phyloP scores from a whole-genome alignment of 2,329 filamentous ascomycete genomes.

The Cladosporium sphaerospermum region DNA sequence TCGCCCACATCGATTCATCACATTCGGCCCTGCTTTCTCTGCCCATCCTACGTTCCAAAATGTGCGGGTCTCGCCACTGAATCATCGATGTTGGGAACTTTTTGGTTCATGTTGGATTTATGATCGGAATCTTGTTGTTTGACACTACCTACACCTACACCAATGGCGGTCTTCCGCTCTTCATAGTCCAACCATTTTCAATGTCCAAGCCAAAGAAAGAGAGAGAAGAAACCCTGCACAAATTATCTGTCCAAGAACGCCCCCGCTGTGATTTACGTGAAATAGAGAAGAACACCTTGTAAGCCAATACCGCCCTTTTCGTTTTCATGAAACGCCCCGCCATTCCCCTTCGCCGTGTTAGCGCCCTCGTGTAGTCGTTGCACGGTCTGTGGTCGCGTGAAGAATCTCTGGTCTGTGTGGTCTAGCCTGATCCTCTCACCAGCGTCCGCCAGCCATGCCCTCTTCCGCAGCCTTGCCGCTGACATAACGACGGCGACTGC shows the following conservation, averaged over 20 bases:
- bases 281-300: neutral
- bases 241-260: too few relatives aligned
- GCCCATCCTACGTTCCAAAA: neutral
- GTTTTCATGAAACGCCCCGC: neutral
- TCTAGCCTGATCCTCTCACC: neutral
- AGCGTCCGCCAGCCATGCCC: constrained; percentile 43
- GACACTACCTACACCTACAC: neutral
- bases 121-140: neutral
- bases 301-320: neutral
- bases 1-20: neutral
- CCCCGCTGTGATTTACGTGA: too few relatives aligned
- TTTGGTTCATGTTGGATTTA: too few relatives aligned
- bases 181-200: too few relatives aligned
- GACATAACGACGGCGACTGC: constrained; percentile 51
- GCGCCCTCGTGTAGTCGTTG: neutral
- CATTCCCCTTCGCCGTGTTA: neutral
- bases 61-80: neutral
- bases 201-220: neutral
- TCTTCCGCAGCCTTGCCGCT: constrained; percentile 71
- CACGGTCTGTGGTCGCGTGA: neutral
- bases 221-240: neutral
- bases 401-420: neutral
- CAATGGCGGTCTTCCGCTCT: neutral
- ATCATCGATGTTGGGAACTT: neutral
- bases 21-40: too few relatives aligned